Evolutionary conservation across 345 rosid genomes (phyloP).

Genomic region (Gynandropsis gynandra): DNA sequence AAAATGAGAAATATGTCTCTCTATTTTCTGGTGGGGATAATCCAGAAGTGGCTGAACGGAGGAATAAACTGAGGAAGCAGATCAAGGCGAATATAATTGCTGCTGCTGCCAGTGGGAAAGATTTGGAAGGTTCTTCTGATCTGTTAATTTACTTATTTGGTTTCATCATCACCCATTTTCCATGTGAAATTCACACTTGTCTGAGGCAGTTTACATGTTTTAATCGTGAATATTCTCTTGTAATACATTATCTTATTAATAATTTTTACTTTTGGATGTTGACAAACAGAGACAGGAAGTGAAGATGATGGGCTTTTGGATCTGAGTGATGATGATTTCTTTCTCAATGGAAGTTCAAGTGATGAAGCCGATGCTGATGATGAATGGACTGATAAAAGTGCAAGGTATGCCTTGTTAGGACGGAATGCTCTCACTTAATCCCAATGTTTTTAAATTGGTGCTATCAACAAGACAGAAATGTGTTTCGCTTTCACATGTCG

Average conservation of each 20-base stretch:
- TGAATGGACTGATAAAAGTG: constrained; percentile 93
- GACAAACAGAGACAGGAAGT: constrained; percentile 72
- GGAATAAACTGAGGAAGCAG: constrained; percentile 88
- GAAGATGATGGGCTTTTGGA: constrained; percentile 93
- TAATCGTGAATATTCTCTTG: too few species aligned
- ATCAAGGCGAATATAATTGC: constrained; percentile 82
- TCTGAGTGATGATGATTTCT: constrained; percentile 86
- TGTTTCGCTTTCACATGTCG: not conserved
- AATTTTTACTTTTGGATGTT: not conserved
- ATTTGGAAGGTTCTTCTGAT: constrained; percentile 66
- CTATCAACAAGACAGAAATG: not conserved
- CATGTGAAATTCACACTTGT: too few species aligned
- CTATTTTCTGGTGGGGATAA: constrained; percentile 79
- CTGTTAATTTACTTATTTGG: too few species aligned
- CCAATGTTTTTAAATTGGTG: not conserved
- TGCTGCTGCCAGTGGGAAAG: constrained; percentile 98
- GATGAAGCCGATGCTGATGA: constrained; percentile 96
- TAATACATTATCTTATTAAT: not conserved
- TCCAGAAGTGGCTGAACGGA: constrained; percentile 52
- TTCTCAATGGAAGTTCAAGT: constrained; percentile 68
- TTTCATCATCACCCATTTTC: too few species aligned
- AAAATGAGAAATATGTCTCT: constrained; percentile 93
- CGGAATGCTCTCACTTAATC: not conserved
- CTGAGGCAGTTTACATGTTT: too few species aligned
- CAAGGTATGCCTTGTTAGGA: constrained; percentile 41